Base-by-base conservation (phyloP, 2,329 filamentous ascomycete species). In the Nemania sp. region DNA sequence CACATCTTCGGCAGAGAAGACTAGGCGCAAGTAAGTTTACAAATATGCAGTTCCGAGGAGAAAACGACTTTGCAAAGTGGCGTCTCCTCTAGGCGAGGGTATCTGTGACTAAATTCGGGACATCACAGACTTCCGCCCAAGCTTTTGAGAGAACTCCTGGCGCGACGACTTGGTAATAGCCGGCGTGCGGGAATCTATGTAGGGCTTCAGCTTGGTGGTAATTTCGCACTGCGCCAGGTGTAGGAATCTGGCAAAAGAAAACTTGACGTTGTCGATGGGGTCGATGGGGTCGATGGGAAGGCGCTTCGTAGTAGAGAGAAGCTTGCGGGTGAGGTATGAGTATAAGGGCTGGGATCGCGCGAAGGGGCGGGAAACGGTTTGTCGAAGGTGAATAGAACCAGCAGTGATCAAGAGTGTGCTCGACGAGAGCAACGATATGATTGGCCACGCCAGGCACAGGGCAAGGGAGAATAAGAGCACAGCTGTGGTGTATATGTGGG, bases 381-480 rank as follows among this genome's bases (percentile, higher is more conserved):
- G 29, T 13, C 18, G n/a, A 20, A 20, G 39, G 3, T 46, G 49
- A 11, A 29, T 9, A n/a, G 15, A 37, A 5, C 13, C 29, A 35
- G 18, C 25, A 54, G 40, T 13, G n/a, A 57, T 21, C 35, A 45
- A n/a, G 12, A 57, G n/a, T 17, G 29, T 15, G 25, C n/a, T 18
- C 17, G 55, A 40, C 11, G 21, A 37, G n/a, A 61, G 25, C 10
- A 56, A 3, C 6, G 5, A 35, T 5, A 46, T 25, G 17, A 43
- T 7, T 7, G 15, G 18, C 13, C 37, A 46, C 15, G 20, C 11
- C 3, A 20, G 15, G 17, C 5, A 42, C n/a, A 49, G 13, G 15
- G 49, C 11, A 7, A 56, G 21, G 13, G 34, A 58, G n/a, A 56
- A 32, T 17, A 62, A n/a, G n/a, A 64, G 42, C 5, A 56, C 10